Percentiles rank a stretch among this genome's conserved stretches.
These are phyloP conservation scores for Agaricus subrufescens DNA, from an alignment of 768 basidiomycete species.

Conservation along the genomic window DNA sequence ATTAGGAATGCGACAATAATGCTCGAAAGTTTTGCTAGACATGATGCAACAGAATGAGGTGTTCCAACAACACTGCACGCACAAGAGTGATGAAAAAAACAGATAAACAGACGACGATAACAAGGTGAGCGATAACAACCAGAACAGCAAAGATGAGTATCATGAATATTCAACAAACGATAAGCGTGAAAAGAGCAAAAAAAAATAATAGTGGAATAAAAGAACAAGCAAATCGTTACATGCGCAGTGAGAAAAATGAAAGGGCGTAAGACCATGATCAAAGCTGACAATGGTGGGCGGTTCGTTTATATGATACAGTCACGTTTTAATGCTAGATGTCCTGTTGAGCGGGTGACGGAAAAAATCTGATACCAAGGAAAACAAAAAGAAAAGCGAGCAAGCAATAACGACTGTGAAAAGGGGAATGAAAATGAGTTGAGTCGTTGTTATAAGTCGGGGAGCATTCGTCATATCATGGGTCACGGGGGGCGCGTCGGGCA, in stretches of 20 bases:
- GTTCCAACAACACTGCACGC: neutral
- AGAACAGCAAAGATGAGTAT: neutral
- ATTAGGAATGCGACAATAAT: neutral
- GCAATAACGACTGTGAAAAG: neutral
- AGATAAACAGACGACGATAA: neutral
- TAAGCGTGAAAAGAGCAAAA: neutral
- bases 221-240: neutral
- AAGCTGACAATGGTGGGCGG: neutral
- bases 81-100: neutral
- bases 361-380: neutral
- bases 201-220: neutral
- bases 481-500: neutral
- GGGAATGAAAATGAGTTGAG: constrained; percentile 4
- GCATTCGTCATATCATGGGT: neutral
- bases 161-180: neutral
- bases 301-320: neutral
- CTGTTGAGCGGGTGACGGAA: neutral
- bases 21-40: neutral
- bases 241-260: neutral
- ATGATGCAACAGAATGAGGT: neutral
- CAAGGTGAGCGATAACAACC: neutral
- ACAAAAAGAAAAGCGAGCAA: neutral
- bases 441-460: constrained; percentile 1
- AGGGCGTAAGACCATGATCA: neutral
- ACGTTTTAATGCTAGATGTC: neutral